Base-by-base conservation (phyloP, 164 flowering plant species). In the Warburgia ugandensis region DNA sequence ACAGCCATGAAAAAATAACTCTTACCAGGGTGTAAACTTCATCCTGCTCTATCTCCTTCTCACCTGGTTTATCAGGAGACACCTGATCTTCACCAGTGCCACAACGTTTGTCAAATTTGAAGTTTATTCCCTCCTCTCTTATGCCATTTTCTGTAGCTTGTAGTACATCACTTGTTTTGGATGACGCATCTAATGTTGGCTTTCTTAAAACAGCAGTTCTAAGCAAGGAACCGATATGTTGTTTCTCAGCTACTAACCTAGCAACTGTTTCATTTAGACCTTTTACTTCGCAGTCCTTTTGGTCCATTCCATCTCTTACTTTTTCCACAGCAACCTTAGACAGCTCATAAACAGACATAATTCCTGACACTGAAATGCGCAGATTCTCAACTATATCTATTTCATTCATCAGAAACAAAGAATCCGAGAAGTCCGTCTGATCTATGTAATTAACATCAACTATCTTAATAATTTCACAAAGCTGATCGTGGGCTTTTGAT, bases 61-160 rank as follows among this genome's bases (percentile, higher is more conserved):
- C 51, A 52, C 57, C 67, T 16, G 29, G 57, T 56, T 69, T 68
- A 39, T 61, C 73, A 60, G 38, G 31, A 21, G 67, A 55, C 29
- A 35, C 60, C 14, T 40, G 17, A 59, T 54, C 26, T 35, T 67
- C 69, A 16, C 61, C 70, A 65, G 71, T 69, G 45, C 42, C 72
- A 37, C 71, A 44, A 48, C 65, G 50, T 56, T 75, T 68, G 54
- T 63, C 58, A 32, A 86, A 79, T 54, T 66, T 77, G 48, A 76
- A 68, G 38, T 81, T 84, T 58, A 87, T 75, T 16, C 94, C 96
- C 33, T 85, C 77, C 57, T 81, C 80, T 62, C 64, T 74, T 39
- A 91, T 60, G 38, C 96, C 89, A 70, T 79, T 86, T 65, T 84
- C 94, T n/a, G 94, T 92, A 61, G 69, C 84, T 61, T 81, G 72